A percentile compares a stretch with the other conserved stretches of the same genome.
These are phyloP conservation scores for Arthroderma sp. DNA, from an alignment of 2,329 filamentous ascomycete genomes.

Conservation along the genomic window DNA sequence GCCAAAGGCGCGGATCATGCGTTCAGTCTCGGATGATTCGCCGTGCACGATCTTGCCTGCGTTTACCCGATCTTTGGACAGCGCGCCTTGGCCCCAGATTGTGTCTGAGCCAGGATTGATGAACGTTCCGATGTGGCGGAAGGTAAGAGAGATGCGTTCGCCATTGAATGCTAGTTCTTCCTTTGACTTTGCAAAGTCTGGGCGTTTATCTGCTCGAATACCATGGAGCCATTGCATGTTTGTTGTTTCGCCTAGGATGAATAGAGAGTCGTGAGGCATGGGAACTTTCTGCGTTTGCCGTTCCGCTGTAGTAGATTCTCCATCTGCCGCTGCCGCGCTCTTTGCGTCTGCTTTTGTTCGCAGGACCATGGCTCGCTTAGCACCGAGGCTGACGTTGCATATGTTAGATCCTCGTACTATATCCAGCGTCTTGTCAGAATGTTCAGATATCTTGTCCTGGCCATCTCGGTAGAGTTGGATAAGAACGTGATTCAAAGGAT, in stretches of 20 bases:
- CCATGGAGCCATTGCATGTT: conserved; percentile 83
- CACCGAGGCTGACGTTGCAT: conserved; percentile 87
- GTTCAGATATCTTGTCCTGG: conserved; percentile 85
- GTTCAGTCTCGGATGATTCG: conserved; percentile 46
- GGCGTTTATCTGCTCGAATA: conserved; percentile 78
- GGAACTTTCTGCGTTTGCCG: conserved; percentile 53
- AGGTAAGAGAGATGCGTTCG: conserved; percentile 80
- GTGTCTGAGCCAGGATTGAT: conserved; percentile 47
- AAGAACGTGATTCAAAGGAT: conserved; percentile 76
- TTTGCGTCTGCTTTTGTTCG: conserved; percentile 49
- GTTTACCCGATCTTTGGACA: conserved; percentile 46
- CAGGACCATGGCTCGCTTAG: conserved; percentile 78
- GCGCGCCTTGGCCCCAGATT: conserved; percentile 91
- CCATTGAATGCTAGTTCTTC: conserved; percentile 61
- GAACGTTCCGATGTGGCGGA: conserved; percentile 79
- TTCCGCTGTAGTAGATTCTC: conserved; percentile 18
- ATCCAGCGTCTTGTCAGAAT: conserved; percentile 93
- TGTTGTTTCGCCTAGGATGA: conserved; percentile 64
- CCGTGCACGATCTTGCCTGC: conserved; percentile 58
- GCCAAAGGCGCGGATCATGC: conserved; percentile 67
- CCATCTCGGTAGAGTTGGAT: conserved; percentile 89
- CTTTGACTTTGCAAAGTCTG: conserved; percentile 49
- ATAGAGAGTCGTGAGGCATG: conserved; percentile 80
- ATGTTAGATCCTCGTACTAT: conserved; percentile 71
- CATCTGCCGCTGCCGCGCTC: background rate